Evolutionary conservation across 2,329 filamentous ascomycete genomes (phyloP), one percentile per base, ranked within the genome.

Genomic region (Neofusicoccum laricinum): DNA sequence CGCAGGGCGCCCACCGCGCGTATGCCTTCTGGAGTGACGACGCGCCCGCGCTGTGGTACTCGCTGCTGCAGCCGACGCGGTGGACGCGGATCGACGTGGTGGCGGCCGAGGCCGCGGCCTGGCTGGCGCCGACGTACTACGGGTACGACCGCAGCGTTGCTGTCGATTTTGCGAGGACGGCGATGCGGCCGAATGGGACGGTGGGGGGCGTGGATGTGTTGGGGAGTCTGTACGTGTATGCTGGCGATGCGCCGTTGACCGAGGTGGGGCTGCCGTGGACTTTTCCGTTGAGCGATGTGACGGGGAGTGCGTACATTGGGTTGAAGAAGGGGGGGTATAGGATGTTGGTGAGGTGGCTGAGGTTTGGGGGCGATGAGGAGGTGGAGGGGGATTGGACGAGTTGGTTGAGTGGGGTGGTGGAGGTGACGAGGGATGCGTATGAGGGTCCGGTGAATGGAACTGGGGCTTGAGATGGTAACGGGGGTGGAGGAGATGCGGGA

Each of bases 281-380:
- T 7, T n/a, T 45, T 7, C 53, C 53, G 40, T 6, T 58, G 53
- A 17, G n/a, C 8, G 53, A 58, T n/a, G 25, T 46, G 40, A 58
- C 53, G 21, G 25, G 40, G 25, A 34, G 40, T 40, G 25, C 21
- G 10, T 58, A 58, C 17, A 32, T 58, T 11, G 53, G 53, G 15
- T 58, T 58, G 53, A 58, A 58, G 53, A 58, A 58, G 40, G 53
- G 53, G 10, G 53, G 40, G 40, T 36, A 58, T 30, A 34, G 53
- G 40, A 3, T 58, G 21, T 6, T 46, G 40, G n/a, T 34, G 25
- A 40, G 45, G 40, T 58, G 53, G 40, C 34, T 58, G 40, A 45
- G 53, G 25, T 36, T 58, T 46, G 53, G 53, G 0, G 53, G 53
- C 14, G 53, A 58, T 36, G 53, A 58, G 53, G 30, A 19, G 8